phyloP scores from a whole-genome alignment of 331 rosid species.

The Cydonia oblonga region DNA sequence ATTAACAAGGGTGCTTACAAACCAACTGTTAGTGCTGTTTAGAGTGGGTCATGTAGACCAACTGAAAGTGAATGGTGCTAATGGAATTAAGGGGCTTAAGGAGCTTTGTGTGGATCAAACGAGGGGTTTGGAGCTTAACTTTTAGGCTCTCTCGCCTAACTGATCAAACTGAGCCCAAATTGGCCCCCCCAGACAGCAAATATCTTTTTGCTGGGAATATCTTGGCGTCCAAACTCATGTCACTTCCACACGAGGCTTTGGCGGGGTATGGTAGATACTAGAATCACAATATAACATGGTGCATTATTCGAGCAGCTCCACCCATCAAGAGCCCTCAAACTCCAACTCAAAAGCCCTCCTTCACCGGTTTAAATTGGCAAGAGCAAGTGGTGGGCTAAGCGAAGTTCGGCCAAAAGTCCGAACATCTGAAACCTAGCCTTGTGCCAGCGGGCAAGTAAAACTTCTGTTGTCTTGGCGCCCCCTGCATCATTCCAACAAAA shows the following conservation, averaged over 20 bases:
- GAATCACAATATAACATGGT: not conserved
- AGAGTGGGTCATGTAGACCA: constrained; percentile 10
- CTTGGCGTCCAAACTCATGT: constrained; percentile 1
- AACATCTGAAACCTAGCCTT: too few relatives aligned
- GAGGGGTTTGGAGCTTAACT: not conserved
- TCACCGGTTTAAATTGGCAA: too few relatives aligned
- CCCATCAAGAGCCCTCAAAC: too few relatives aligned
- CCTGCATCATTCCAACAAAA: too few relatives aligned
- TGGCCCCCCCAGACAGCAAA: constrained; percentile 6
- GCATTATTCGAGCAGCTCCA: not conserved
- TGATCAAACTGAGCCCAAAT: constrained; percentile 13
- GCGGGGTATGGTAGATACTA: not conserved
- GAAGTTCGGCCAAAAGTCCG: too few relatives aligned
- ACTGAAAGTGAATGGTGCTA: constrained; percentile 9
- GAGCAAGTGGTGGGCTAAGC: too few relatives aligned
- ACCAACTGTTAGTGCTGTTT: constrained; percentile 16
- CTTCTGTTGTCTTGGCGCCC: too few relatives aligned
- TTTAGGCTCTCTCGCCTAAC: constrained; percentile 14
- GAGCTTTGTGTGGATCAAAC: constrained; percentile 5
- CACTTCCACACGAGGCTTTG: constrained; percentile 1
- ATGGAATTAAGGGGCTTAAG: constrained; percentile 15
- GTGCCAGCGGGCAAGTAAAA: too few relatives aligned
- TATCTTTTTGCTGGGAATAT: not conserved
- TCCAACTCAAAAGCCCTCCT: too few relatives aligned
- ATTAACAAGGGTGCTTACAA: constrained; percentile 14